Evolutionary conservation across 176 grass and related monocot species (phyloP), one percentile per base, ranked within the genome.

Genomic region (Oryza brachyantha): DNA sequence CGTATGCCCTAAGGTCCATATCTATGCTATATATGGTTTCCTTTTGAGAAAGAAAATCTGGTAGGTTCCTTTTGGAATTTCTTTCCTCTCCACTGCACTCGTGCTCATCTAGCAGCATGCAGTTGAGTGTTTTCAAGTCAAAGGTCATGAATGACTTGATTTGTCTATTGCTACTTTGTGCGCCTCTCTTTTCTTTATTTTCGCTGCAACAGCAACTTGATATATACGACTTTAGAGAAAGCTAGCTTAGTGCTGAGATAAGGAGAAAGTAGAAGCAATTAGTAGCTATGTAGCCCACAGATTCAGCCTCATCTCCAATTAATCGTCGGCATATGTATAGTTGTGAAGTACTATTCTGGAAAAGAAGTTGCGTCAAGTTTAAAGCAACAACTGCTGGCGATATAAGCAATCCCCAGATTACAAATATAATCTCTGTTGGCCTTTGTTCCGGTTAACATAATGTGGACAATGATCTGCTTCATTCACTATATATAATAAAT

Each of bases 121-220:
- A 64, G 29, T 63, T 61, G 66, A 58, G 83, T 79, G 83, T 79
- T 87, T 72, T 78, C 45, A 77, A 60, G 79, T 66, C 85, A 87
- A 83, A 78, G 28, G 67, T 73, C 28, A 87, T 73, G 67, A 78
- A n/a, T 46, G 29, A 46, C 68, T 29, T 59, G 8, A 66, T 58
- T 57, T 70, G 64, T 65, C 17, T 71, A 65, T 72, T 68, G 38
- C 70, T 73, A 38, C 62, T 86, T 86, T 75, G 50, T n/a, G 5
- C 3, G 16, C 3, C 4, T 68, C 37, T 68, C 58, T 48, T 68
- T 67, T 38, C 25, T 74, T 67, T 74, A 21, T 59, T 67, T 60
- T 80, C 73, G 60, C 6, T 40, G 35, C 48, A 86, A 35, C 28
- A 61, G 1, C 61, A 84, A 34, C 35, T 61, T 13, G 11, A 22